A percentile compares a stretch with the other conserved stretches of the same genome.
Conservation (phyloP, 345 rosid genomes). For the Rhodomyrtus tomentosa region DNA sequence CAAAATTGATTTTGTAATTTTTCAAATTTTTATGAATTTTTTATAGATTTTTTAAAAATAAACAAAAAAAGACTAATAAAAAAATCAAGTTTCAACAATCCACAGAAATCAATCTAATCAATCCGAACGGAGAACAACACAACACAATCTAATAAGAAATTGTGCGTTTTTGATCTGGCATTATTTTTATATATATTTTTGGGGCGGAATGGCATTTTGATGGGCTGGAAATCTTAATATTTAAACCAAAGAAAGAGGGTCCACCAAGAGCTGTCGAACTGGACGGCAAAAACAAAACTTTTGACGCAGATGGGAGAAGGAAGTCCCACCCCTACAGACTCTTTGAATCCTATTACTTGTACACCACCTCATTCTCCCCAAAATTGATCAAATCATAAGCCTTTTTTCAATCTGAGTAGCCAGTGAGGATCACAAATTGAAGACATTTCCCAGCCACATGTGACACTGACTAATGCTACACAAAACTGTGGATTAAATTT, state of each 20-base stretch:
- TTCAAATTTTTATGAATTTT: too few species aligned
- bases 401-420: not conserved
- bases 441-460: not conserved
- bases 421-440: not conserved
- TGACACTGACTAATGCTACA: not conserved
- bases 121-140: not conserved
- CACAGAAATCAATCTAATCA: too few species aligned
- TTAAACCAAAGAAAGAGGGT: not conserved
- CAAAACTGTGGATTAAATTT: not conserved
- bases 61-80: too few species aligned
- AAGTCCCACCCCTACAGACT: not conserved
- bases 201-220: not conserved
- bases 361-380: not conserved
- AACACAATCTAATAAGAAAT: not conserved
- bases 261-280: not conserved
- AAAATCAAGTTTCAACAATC: too few species aligned
- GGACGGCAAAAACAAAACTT: not conserved
- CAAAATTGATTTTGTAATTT: too few species aligned
- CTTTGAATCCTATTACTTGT: not conserved
- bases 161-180: not conserved
- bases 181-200: not conserved
- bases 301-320: rapidly evolving
- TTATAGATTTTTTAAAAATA: too few species aligned
- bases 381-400: not conserved
- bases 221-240: not conserved